These are phyloP conservation scores for Ziziphus jujuba DNA, from an alignment of 306 rosid genomes.

Conservation along the genomic window DNA sequence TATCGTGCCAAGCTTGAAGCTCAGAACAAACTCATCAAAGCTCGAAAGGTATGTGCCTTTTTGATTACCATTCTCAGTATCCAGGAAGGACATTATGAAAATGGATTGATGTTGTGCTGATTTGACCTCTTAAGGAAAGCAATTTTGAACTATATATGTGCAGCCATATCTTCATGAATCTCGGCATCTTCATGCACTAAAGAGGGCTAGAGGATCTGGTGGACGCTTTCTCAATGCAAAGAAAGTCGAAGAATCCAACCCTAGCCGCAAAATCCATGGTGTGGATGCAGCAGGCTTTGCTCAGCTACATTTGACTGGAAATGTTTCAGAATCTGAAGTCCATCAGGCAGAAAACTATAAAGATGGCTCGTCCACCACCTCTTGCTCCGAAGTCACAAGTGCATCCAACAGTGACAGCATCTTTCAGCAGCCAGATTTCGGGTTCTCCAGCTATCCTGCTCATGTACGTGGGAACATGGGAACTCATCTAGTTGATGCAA, in stretches of 20 bases:
- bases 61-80: slow-evolving; percentile 1
- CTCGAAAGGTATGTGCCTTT: slow-evolving; percentile 20
- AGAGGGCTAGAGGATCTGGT: slow-evolving; percentile 71
- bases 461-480: slow-evolving; percentile 34
- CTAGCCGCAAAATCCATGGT: slow-evolving; percentile 21
- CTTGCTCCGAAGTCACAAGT: slow-evolving; percentile 35
- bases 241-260: slow-evolving; percentile 34
- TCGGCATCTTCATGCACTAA: slow-evolving; percentile 67
- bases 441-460: slow-evolving; percentile 55
- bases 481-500: slow-evolving; percentile 25
- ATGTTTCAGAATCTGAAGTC: slow-evolving; percentile 31
- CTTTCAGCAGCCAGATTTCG: slow-evolving; percentile 39
- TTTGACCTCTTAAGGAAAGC: slow-evolving; percentile 9
- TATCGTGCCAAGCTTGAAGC: slow-evolving; percentile 44
- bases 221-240: slow-evolving; percentile 70
- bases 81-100: not conserved
- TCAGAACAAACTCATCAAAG: slow-evolving; percentile 34
- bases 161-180: slow-evolving; percentile 87
- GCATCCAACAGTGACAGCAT: slow-evolving; percentile 26
- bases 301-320: slow-evolving; percentile 26
- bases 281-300: slow-evolving; percentile 23
- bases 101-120: not conserved
- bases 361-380: slow-evolving; percentile 30
- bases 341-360: slow-evolving; percentile 37
- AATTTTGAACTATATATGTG: slow-evolving; percentile 6